Percentiles rank a stretch among this genome's conserved stretches.
Conservation (phyloP, 164 flowering plant species). For the Amborella trichopoda region DNA sequence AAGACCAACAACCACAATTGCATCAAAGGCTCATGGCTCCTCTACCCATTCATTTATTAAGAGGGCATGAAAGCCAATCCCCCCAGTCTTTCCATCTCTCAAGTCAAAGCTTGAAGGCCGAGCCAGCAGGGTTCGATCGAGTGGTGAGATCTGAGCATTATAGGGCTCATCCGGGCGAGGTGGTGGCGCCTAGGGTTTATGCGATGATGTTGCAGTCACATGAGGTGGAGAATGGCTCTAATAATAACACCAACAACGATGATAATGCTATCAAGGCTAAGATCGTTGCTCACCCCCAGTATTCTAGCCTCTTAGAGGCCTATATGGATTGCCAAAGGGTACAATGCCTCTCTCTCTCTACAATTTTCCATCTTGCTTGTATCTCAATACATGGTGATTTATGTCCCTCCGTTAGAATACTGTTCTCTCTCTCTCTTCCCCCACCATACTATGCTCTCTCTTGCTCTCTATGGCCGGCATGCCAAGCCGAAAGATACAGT, state of each 20-base stretch:
- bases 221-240: too few species aligned
- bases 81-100: background rate
- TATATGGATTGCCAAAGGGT: conserved; percentile 97
- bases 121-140: background rate
- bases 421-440: too few species aligned
- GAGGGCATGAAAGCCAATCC: background rate
- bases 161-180: background rate
- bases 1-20: background rate
- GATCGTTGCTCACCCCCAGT: conserved; percentile 86
- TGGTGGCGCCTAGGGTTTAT: too few species aligned
- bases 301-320: conserved; percentile 69
- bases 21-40: background rate
- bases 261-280: conserved; percentile 79
- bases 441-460: too few species aligned
- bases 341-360: background rate
- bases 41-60: background rate
- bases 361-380: background rate
- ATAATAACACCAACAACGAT: conserved; percentile 14
- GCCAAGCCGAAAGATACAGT: too few species aligned
- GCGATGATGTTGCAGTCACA: too few species aligned
- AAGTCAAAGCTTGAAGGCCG: background rate
- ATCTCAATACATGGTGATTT: too few species aligned
- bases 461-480: too few species aligned
- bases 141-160: background rate
- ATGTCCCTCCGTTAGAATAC: too few species aligned